Evolutionary conservation across 164 flowering plant species (phyloP).

Genomic region (Warburgia ugandensis): DNA sequence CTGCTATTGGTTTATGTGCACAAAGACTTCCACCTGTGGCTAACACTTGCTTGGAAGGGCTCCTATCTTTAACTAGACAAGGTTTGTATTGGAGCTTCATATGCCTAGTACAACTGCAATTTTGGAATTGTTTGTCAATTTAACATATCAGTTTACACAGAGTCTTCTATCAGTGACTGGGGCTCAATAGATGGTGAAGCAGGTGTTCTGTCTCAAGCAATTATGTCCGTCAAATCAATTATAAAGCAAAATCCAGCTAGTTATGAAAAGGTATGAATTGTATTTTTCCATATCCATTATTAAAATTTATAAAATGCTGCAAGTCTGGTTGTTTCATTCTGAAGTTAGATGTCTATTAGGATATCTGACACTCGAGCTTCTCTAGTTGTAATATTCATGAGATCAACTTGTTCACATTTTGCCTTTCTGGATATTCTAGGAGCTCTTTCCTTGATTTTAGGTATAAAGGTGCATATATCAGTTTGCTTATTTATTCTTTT

Average conservation of each 20-base stretch:
- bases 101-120: not conserved
- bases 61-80: constrained; percentile 52
- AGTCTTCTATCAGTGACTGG: constrained; percentile 28
- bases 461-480: too few relatives aligned
- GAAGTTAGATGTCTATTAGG: not conserved
- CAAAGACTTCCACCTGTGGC: constrained; percentile 64
- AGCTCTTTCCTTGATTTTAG: too few relatives aligned
- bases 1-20: constrained; percentile 90
- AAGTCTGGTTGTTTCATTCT: not conserved
- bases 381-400: too few relatives aligned
- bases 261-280: constrained; percentile 63
- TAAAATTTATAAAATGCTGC: too few relatives aligned
- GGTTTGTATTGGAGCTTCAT: constrained; percentile 33
- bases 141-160: constrained; percentile 26
- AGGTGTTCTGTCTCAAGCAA: constrained; percentile 65
- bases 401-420: too few relatives aligned
- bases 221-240: constrained; percentile 65
- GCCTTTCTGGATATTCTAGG: too few relatives aligned
- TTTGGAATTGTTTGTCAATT: not conserved
- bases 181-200: constrained; percentile 51
- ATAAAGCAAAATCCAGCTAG: constrained; percentile 56
- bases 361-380: too few relatives aligned
- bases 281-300: not conserved
- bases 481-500: too few relatives aligned
- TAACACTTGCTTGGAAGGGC: constrained; percentile 64